phyloP scores from a whole-genome alignment of 257 asterid species.

The Buddleja alternifolia region DNA sequence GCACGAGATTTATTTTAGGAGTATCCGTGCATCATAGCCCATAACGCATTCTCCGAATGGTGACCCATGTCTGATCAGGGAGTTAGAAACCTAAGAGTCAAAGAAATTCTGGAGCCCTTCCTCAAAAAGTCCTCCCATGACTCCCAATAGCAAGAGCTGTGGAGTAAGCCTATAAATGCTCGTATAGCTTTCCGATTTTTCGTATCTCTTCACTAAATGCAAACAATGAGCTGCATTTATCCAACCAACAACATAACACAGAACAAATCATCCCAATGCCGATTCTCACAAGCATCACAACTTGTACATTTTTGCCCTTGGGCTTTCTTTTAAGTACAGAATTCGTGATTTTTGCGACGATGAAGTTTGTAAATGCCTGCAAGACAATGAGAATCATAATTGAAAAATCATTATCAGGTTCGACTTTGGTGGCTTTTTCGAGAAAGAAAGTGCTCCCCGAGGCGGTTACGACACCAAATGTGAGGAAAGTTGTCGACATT shows the following conservation, averaged over 20 bases:
- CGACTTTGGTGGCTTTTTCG: conserved; percentile 17
- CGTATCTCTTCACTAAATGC: background rate
- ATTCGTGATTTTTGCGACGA: too few relatives aligned
- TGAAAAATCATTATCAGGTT: background rate
- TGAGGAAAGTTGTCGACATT: conserved; percentile 25
- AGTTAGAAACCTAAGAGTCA: conserved; percentile 17
- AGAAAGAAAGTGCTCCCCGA: conserved; percentile 33
- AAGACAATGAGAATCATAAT: background rate
- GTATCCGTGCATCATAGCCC: too few relatives aligned
- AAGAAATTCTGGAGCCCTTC: conserved; percentile 20
- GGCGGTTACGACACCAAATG: conserved; percentile 18
- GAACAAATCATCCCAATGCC: conserved; percentile 27
- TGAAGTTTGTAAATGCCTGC: background rate
- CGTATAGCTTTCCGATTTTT: background rate
- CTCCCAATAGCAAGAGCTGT: conserved; percentile 24
- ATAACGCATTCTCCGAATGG: background rate
- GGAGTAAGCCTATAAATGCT: conserved; percentile 8
- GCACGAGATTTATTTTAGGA: too few relatives aligned
- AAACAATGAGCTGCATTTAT: background rate
- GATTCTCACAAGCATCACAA: background rate
- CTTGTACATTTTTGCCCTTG: background rate
- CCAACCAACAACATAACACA: conserved; percentile 31
- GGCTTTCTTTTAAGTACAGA: background rate
- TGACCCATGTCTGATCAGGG: background rate
- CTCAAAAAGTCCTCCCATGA: conserved; percentile 23